Percentiles rank a stretch among this genome's conserved stretches.
Conservation (phyloP, 225 moss, liverwort and hornwort genomes). For the Asterella californica region DNA sequence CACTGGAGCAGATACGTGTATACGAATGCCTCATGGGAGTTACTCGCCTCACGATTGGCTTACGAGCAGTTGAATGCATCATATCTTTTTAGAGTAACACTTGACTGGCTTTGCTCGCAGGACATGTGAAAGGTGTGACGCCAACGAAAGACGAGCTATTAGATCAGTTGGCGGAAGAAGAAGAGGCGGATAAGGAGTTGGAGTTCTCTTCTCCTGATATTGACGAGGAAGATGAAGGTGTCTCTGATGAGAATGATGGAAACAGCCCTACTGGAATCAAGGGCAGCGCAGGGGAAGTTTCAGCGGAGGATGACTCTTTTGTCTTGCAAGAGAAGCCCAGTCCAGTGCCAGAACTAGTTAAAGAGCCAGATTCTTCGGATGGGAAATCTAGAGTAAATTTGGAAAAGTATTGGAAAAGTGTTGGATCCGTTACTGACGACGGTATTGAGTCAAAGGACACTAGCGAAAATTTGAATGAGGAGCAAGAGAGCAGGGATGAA, state of each 20-base stretch:
- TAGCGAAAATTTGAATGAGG: not conserved
- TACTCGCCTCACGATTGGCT: not conserved
- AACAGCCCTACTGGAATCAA: not conserved
- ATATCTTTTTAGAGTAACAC: not conserved
- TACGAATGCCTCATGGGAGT: too few relatives aligned
- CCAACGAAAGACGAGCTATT: slow-evolving; percentile 69
- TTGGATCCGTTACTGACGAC: not conserved
- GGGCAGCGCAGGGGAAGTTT: slow-evolving; percentile 28
- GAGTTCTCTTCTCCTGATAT: slow-evolving; percentile 12
- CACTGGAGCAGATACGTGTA: not conserved
- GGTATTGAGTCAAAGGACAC: not conserved
- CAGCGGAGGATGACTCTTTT: not conserved
- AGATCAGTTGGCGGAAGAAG: slow-evolving; percentile 48
- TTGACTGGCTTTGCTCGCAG: slow-evolving; percentile 29
- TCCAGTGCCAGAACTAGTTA: not conserved
- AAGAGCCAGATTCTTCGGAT: not conserved
- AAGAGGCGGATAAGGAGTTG: slow-evolving; percentile 53
- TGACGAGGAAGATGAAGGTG: slow-evolving; percentile 6
- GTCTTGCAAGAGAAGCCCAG: slow-evolving; percentile 5
- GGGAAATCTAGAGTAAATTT: not conserved
- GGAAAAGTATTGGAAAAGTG: not conserved
- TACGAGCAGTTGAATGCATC: too few relatives aligned
- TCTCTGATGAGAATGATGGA: slow-evolving; percentile 13
- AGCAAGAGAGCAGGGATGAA: slow-evolving; percentile 34
- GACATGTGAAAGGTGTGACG: slow-evolving; percentile 81